Evolutionary conservation across 306 rosid genomes (phyloP).

Genomic region (Bauhinia variegata): DNA sequence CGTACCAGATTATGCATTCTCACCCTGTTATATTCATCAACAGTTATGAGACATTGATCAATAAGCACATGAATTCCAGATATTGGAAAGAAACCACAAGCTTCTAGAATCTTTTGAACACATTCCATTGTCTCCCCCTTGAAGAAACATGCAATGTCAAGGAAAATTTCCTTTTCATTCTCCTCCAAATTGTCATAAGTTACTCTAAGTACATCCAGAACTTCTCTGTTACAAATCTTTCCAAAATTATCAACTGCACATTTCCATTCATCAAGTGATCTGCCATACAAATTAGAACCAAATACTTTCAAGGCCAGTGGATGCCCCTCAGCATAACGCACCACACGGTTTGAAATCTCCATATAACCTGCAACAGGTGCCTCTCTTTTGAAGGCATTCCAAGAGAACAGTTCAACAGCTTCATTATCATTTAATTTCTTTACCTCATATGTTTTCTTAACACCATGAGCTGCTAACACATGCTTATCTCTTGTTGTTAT

Average conservation of each 20-base stretch:
- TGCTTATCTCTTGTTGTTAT: constrained; percentile 50
- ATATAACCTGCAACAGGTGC: constrained; percentile 22
- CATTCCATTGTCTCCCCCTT: constrained; percentile 26
- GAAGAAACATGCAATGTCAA: constrained; percentile 51
- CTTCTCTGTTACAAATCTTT: constrained; percentile 34
- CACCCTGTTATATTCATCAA: constrained; percentile 32
- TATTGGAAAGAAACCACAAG: constrained; percentile 35
- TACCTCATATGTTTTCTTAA: constrained; percentile 38
- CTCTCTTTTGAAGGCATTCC: constrained; percentile 47
- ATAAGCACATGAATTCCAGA: constrained; percentile 41
- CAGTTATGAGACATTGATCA: constrained; percentile 42
- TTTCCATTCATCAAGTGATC: constrained; percentile 37
- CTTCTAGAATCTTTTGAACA: constrained; percentile 37
- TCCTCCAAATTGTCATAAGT: constrained; percentile 33
- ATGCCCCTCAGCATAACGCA: constrained; percentile 38
- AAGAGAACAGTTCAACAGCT: constrained; percentile 40
- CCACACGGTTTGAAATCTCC: constrained; percentile 38
- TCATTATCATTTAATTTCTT: constrained; percentile 20
- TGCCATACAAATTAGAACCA: constrained; percentile 39
- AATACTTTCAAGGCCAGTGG: constrained; percentile 50
- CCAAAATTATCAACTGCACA: constrained; percentile 29
- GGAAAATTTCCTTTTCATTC: constrained; percentile 34
- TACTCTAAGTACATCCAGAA: constrained; percentile 37
- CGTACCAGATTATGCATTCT: constrained; percentile 53
- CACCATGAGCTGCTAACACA: constrained; percentile 29